Percentiles rank a stretch among this genome's conserved stretches.
These are phyloP conservation scores for Russula sp. DNA, from an alignment of 768 basidiomycete genomes.

Conservation along the genomic window DNA sequence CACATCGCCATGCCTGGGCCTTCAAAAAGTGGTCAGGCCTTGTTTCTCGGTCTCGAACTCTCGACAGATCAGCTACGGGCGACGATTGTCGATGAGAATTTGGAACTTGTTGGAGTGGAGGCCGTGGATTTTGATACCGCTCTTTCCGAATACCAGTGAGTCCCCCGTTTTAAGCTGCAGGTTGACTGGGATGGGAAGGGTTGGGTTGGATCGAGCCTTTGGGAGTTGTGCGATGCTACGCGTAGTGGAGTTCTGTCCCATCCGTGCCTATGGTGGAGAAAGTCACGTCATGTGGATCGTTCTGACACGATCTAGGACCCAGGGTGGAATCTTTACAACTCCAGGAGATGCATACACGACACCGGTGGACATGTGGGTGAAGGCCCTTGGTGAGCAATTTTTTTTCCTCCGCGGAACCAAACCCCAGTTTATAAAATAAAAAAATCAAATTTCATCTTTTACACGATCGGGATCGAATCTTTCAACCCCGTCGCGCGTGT, in stretches of 20 bases:
- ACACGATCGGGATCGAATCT: slow-evolving; percentile 25
- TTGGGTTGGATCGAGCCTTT: background rate
- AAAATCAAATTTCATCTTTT: slow-evolving; percentile 61
- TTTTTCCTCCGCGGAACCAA: slow-evolving; percentile 32
- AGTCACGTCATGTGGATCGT: slow-evolving; percentile 3
- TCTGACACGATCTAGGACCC: slow-evolving; percentile 52
- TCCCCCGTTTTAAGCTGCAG: slow-evolving; percentile 29
- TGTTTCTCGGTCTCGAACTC: slow-evolving; percentile 85
- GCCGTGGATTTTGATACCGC: slow-evolving; percentile 80
- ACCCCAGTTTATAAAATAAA: slow-evolving; percentile 31
- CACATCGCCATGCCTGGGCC: slow-evolving; percentile 26
- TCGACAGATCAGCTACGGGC: slow-evolving; percentile 82
- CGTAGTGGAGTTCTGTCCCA: slow-evolving; percentile 35
- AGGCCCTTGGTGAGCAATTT: slow-evolving; percentile 65
- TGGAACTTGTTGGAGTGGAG: slow-evolving; percentile 78
- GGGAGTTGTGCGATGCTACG: slow-evolving; percentile 8
- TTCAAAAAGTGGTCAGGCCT: slow-evolving; percentile 45
- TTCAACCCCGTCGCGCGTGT: slow-evolving; percentile 37
- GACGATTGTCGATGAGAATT: slow-evolving; percentile 76
- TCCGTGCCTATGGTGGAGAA: background rate
- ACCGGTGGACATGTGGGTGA: slow-evolving; percentile 89
- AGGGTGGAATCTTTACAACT: slow-evolving; percentile 82
- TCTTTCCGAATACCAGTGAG: slow-evolving; percentile 77
- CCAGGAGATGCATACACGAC: slow-evolving; percentile 86
- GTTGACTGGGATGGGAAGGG: background rate